Base-by-base conservation (phyloP, 2,329 filamentous ascomycete genomes). In the Penicillium griseofulvum region DNA sequence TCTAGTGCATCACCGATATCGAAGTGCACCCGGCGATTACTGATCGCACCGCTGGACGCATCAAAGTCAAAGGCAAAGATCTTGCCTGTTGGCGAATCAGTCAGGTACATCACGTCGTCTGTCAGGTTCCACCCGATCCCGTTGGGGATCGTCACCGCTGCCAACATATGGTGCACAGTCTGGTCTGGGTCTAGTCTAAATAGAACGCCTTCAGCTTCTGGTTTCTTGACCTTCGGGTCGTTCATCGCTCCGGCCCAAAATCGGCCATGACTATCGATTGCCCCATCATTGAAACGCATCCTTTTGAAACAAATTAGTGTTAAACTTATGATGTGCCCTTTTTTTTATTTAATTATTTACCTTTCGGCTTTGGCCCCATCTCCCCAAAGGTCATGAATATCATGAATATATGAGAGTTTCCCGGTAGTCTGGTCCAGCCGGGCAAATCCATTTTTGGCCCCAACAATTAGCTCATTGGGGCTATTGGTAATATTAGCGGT, bases 221-320 rank as follows among this genome's bases (percentile, higher is more conserved):
- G 65, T 10, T 73, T 82, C 71, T 87, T 82, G 43, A 84, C 77
- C 66, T 86, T 78, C 52, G 90, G 87, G 68, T 96, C 90, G 59
- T 90, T 94, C 89, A 96, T 96, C 59, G 84, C 84, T 8, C 91
- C 90, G 6, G 91, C 80, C 88, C 90, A 96, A 75, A 93, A 94
- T 33, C 90, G 80, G 31, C 92, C 91, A 59, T 86, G 81, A 26
- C 85, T 86, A 68, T 96, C 91, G 49, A 90, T 85, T 5, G 86
- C 88, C 44, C 91, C 91, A 68, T 96, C 92, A 69, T 96, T 96
- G 72, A 81, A 81, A 52, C 88, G 79, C 75, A 78, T 77, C 43
- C 75, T 82, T 44, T 31, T 16, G 33, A 33, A 36, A 46, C 31
- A 24, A 5, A 41, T 51, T 50, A 22, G 22, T 22, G 22, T 22